A percentile compares a stretch with the other conserved stretches of the same genome.
phyloP scores from a whole-genome alignment of 345 rosid species.

The Eucalyptus caleyi region DNA sequence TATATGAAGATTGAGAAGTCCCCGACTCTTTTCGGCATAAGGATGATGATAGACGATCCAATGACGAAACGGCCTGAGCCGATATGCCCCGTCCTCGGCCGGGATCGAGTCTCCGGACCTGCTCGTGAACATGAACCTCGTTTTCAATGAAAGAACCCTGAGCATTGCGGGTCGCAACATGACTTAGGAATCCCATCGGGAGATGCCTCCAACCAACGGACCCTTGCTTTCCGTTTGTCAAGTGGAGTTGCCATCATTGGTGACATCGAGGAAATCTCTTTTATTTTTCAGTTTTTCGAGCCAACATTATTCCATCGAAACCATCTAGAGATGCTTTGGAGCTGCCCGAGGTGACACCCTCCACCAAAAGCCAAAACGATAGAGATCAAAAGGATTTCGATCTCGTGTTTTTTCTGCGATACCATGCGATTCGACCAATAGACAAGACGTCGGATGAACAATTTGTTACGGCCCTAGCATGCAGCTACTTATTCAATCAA shows the following conservation, averaged over 20 bases:
- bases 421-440: not conserved
- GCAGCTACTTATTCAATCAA: not conserved
- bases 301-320: not conserved
- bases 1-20: not conserved
- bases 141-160: constrained; percentile 51
- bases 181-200: constrained; percentile 19
- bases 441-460: not conserved
- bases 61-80: not conserved
- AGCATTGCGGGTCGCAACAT: constrained; percentile 37
- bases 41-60: not conserved
- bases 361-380: not conserved
- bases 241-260: constrained; percentile 38
- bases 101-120: constrained; percentile 4
- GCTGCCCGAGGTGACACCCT: not conserved
- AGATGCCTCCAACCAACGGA: constrained; percentile 67
- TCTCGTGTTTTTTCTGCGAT: not conserved
- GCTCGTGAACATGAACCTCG: constrained; percentile 40
- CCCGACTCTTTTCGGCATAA: not conserved
- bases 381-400: not conserved
- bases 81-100: not conserved
- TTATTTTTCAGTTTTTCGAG: not conserved
- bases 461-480: not conserved
- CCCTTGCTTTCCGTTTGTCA: constrained; percentile 51
- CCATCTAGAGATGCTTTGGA: not conserved
- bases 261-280: not conserved